Base-by-base conservation (phyloP, 2,329 filamentous ascomycete species). In the Fusarium chuoi region DNA sequence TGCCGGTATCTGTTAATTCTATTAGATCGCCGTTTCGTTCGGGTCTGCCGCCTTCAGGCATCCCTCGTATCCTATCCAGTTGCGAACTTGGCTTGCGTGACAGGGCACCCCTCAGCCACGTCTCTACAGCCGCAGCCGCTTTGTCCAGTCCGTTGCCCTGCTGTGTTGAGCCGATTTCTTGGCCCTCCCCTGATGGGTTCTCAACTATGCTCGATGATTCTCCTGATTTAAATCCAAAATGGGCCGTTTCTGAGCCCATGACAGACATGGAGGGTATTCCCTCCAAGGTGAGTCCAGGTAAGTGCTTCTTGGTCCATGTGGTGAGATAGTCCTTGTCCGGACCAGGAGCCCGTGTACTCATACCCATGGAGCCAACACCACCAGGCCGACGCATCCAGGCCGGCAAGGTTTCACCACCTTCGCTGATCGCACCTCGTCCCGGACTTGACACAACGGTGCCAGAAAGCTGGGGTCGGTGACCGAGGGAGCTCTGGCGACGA, bases 261-360 rank as follows among this genome's bases (percentile, higher is more conserved):
- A 92, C 83, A 1, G 91, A 91, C 84, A 92, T 90, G 58, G 91
- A 91, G 4, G 92, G 91, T 28, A 92, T 80, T 3, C 88, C 83
- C 33, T 95, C 92, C 30, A 93, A 91, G 36, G 91, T 91, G 30
- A 98, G 88, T 26, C 91, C 91, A 0, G 96, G 95, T 4, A 98
- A 82, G 79, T 98, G 94, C 74, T 94, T 92, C 33, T 91, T 93
- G 62, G 96, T 92, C 85, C 96, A 94, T 46, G 92, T 90, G 80
- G 96, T 98, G 69, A 98, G 85, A 11, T 91, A 90, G 81, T 98
- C 96, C 75, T 92, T 91, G 13, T 93, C 94, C 7, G 96, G 95
- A 0, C 96, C 96, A 0, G 94, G 94, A 18, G 89, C 89, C 59
- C 91, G 89, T 38, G 94, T 90, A 74, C 89, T 90, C 75, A 89